Evolutionary conservation across 441 rosid species (phyloP).

Genomic region (Monsonia emarginata): DNA sequence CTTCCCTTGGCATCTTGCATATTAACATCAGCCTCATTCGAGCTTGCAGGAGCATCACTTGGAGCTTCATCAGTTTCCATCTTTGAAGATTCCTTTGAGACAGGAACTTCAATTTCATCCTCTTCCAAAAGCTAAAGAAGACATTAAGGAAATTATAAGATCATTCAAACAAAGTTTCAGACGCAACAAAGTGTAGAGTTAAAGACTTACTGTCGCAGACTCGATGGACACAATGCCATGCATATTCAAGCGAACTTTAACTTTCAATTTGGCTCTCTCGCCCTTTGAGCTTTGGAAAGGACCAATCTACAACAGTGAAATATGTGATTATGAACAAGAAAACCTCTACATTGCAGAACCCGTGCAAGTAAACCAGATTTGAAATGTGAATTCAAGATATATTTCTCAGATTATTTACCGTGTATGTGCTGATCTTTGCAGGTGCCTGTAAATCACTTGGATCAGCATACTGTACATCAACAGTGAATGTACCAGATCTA

Average conservation of each 20-base stretch:
- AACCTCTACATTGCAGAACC: no score
- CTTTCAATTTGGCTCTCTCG: conserved; percentile 78
- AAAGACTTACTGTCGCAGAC: conserved; percentile 64
- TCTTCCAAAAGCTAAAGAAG: conserved; percentile 68
- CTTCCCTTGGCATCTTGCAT: conserved; percentile 66
- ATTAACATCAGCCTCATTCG: conserved; percentile 53
- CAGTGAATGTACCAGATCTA: conserved; percentile 60
- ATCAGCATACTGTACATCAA: conserved; percentile 73
- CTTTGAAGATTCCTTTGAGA: conserved; percentile 47
- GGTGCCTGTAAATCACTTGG: conserved; percentile 45
- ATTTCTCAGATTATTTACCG: conserved; percentile 28
- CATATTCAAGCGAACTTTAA: conserved; percentile 67
- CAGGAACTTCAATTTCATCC: conserved; percentile 74
- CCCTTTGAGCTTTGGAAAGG: conserved; percentile 75
- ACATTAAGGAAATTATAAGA: not conserved
- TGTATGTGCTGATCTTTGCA: conserved; percentile 64
- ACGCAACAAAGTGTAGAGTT: not conserved
- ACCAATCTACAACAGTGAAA: conserved; percentile 52
- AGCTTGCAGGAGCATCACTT: conserved; percentile 30
- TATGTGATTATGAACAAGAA: no score
- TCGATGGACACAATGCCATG: conserved; percentile 80
- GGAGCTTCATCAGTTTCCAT: conserved; percentile 72
- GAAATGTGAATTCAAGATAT: not conserved
- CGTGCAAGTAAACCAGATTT: no score
- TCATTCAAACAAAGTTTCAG: not conserved